phyloP scores from a whole-genome alignment of 495 filamentous ascomycete species.

The Penicillium egyptiacum region DNA sequence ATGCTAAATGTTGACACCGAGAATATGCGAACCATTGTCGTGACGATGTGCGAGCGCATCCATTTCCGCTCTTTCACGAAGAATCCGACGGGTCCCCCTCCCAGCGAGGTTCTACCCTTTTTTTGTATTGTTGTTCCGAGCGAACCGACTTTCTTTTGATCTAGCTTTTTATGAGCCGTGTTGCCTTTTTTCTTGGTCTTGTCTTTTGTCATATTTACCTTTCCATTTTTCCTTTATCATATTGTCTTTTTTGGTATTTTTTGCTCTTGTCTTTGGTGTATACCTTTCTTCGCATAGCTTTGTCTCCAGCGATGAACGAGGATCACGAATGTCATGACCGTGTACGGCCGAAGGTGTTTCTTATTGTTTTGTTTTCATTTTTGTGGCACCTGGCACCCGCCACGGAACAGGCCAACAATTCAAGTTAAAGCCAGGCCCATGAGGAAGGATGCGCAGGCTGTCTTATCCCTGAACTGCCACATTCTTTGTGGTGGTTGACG shows the following conservation, averaged over 20 bases:
- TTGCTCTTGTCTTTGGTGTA: conserved; percentile 33
- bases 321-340: conserved; percentile 52
- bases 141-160: conserved; percentile 14
- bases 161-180: conserved; percentile 21
- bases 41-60: conserved; percentile 31
- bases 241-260: conserved; percentile 11
- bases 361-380: conserved; percentile 23
- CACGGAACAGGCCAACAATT: conserved; percentile 6
- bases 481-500: conserved; percentile 16
- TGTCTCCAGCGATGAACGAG: conserved; percentile 47
- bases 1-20: conserved; percentile 20
- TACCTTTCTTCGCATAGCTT: conserved; percentile 47
- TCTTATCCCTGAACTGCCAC: conserved; percentile 10
- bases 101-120: conserved; percentile 19
- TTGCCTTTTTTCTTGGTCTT: conserved; percentile 27
- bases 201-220: conserved; percentile 30
- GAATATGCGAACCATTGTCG: conserved; percentile 22
- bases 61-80: conserved; percentile 24
- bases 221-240: conserved; percentile 28
- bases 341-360: conserved; percentile 44
- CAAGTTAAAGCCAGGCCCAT: conserved; percentile 1
- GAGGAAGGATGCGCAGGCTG: conserved; percentile 9
- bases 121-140: conserved; percentile 21
- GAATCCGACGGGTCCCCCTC: conserved; percentile 16
- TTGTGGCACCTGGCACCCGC: conserved; percentile 15